Evolutionary conservation across 1,284 basidiomycete species (phyloP).

Genomic region (Melampsora larici-populina): DNA sequence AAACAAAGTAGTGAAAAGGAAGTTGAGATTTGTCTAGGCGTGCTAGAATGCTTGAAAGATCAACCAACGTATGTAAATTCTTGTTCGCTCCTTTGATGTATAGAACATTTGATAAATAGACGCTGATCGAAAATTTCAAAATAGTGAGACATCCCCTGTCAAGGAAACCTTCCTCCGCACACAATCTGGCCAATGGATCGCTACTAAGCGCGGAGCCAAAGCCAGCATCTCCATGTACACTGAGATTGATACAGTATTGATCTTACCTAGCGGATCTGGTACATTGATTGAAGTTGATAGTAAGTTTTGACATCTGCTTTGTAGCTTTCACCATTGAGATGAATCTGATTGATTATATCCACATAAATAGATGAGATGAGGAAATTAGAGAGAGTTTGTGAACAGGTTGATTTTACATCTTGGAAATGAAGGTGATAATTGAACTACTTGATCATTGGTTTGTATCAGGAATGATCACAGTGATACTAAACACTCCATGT

Average conservation of each 20-base stretch:
- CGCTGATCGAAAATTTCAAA: too few relatives aligned
- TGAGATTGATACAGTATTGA: conserved; percentile 16
- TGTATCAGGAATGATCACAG: too few relatives aligned
- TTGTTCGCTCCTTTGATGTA: too few relatives aligned
- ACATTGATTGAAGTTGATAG: conserved; percentile 39
- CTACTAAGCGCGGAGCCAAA: conserved; percentile 9
- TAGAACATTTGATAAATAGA: too few relatives aligned
- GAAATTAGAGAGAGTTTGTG: conserved; percentile 49
- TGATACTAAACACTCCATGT: too few relatives aligned
- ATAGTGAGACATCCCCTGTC: neutral
- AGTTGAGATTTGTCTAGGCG: conserved; percentile 13
- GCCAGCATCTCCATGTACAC: neutral
- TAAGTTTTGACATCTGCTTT: conserved; percentile 7
- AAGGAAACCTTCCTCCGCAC: conserved; percentile 39
- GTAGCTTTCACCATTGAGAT: neutral
- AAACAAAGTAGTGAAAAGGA: conserved; percentile 7
- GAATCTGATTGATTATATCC: neutral
- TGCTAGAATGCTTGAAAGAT: conserved; percentile 10
- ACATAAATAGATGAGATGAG: conserved; percentile 51
- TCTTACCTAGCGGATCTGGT: conserved; percentile 27
- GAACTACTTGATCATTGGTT: too few relatives aligned
- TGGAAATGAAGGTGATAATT: neutral
- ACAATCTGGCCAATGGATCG: conserved; percentile 36
- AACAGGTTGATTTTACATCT: conserved; percentile 7
- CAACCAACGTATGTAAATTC: neutral